Evolutionary conservation across 2,329 filamentous ascomycete genomes (phyloP).

Genomic region (Aspergillus viridinutans): DNA sequence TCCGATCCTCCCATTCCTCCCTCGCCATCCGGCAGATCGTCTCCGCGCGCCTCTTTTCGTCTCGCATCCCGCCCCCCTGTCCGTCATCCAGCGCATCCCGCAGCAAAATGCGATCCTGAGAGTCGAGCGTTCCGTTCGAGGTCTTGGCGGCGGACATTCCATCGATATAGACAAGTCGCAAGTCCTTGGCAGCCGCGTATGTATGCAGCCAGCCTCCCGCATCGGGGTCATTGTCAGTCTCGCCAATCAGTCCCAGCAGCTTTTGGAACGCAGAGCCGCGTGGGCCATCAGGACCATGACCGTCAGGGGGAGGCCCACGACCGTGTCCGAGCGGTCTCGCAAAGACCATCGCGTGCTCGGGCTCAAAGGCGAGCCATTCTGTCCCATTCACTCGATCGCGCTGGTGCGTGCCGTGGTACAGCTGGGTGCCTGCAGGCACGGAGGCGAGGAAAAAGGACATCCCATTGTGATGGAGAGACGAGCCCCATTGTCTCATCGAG

Average conservation of each 20-base stretch:
- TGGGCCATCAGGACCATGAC: not conserved
- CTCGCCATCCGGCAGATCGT: slow-evolving; percentile 54
- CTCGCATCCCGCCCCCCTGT: not conserved
- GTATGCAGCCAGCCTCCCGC: slow-evolving; percentile 60
- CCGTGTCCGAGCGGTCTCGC: slow-evolving; percentile 34
- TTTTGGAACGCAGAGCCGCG: not conserved
- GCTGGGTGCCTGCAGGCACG: slow-evolving; percentile 59
- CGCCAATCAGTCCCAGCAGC: not conserved
- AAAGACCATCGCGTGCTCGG: slow-evolving; percentile 68
- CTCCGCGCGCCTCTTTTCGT: slow-evolving; percentile 51
- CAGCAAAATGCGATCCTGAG: slow-evolving; percentile 60
- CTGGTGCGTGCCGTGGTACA: slow-evolving; percentile 61
- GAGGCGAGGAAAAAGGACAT: slow-evolving; percentile 66
- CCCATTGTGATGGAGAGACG: slow-evolving; percentile 69
- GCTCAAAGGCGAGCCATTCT: slow-evolving; percentile 74
- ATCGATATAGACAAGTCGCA: slow-evolving; percentile 65
- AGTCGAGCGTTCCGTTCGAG: slow-evolving; percentile 61
- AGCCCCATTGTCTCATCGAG: slow-evolving; percentile 71
- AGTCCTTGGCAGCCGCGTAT: slow-evolving; percentile 54
- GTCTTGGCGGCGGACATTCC: slow-evolving; percentile 67
- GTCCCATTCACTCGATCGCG: slow-evolving; percentile 48
- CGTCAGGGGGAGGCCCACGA: slow-evolving; percentile 6
- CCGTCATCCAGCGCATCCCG: slow-evolving; percentile 28
- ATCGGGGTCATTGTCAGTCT: not conserved
- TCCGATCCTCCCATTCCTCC: slow-evolving; percentile 45